Evolutionary conservation across 1,284 basidiomycete genomes (phyloP).

Genomic region (Cutaneotrichosporon dermatis): DNA sequence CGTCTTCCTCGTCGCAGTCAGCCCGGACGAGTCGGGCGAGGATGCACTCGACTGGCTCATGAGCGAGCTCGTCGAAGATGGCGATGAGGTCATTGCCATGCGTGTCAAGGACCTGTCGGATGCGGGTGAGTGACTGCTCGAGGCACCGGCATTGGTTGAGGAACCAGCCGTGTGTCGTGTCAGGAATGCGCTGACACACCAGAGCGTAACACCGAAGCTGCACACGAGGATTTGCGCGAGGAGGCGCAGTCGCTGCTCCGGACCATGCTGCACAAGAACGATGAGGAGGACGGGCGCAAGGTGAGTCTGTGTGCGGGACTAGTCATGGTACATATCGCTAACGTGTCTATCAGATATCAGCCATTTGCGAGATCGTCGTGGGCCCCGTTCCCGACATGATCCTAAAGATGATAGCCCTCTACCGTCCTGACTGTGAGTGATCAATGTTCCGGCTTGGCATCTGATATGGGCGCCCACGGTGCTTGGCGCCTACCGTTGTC

Average conservation of each 20-base stretch:
- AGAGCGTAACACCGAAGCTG: constrained; percentile 56
- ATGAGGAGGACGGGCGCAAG: constrained; percentile 73
- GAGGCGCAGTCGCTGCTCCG: constrained; percentile 80
- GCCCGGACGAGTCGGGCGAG: constrained; percentile 77
- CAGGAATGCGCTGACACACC: constrained; percentile 35
- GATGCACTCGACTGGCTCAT: constrained; percentile 86
- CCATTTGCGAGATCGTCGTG: constrained; percentile 90
- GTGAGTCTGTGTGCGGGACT: constrained; percentile 43
- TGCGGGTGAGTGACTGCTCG: constrained; percentile 52
- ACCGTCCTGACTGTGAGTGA: constrained; percentile 73
- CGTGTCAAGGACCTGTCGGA: constrained; percentile 83
- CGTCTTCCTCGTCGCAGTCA: constrained; percentile 85
- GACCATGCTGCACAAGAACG: constrained; percentile 74
- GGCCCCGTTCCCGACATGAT: constrained; percentile 84
- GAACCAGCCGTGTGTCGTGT: too few species aligned
- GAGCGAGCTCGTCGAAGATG: constrained; percentile 80
- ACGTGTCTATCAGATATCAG: constrained; percentile 60
- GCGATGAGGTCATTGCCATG: constrained; percentile 89
- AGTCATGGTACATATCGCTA: too few species aligned
- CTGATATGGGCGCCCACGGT: too few species aligned
- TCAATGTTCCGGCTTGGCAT: too few species aligned
- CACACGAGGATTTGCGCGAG: constrained; percentile 75
- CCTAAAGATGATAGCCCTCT: constrained; percentile 87
- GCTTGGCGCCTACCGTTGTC: not conserved
- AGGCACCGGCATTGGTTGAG: not conserved